These are phyloP conservation scores for Paramarasmius palmivorus DNA, from an alignment of 1,284 basidiomycete species.

Conservation along the genomic window DNA sequence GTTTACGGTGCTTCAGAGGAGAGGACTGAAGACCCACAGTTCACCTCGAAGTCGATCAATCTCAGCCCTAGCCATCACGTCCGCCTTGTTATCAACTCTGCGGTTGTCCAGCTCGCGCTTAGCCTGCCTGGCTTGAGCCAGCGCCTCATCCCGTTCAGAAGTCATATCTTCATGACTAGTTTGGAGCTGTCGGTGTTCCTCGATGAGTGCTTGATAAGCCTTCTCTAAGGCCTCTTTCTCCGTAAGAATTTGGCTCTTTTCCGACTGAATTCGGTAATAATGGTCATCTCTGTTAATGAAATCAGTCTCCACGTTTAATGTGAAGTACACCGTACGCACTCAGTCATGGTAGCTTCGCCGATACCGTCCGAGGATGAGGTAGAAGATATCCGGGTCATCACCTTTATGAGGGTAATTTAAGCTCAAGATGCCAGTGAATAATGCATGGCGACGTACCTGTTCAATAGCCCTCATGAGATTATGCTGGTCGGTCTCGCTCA, in stretches of 20 bases:
- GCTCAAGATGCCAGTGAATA: neutral
- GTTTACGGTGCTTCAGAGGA: conserved; percentile 8
- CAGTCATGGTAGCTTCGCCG: conserved; percentile 67
- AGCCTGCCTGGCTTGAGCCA: conserved; percentile 56
- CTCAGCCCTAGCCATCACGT: conserved; percentile 72
- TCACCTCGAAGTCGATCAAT: conserved; percentile 71
- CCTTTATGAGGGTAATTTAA: conserved; percentile 37
- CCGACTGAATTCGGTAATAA: conserved; percentile 81
- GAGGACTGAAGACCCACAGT: conserved; percentile 34
- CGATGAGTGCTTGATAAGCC: conserved; percentile 72
- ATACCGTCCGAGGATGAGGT: conserved; percentile 42
- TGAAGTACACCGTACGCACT: conserved; percentile 46
- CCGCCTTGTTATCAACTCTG: conserved; percentile 62
- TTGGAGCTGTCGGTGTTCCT: conserved; percentile 75
- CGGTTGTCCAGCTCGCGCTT: conserved; percentile 57
- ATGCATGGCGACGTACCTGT: conserved; percentile 50
- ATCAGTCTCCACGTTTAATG: neutral
- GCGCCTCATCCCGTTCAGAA: conserved; percentile 73
- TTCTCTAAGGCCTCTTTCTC: conserved; percentile 84
- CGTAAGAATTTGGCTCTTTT: conserved; percentile 68
- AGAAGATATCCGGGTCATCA: conserved; percentile 69
- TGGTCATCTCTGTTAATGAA: conserved; percentile 68
- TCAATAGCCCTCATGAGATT: conserved; percentile 86
- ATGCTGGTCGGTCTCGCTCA: conserved; percentile 81
- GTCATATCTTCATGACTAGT: conserved; percentile 67